Evolutionary conservation across 805 yeast species (phyloP).

Genomic region (Kluyveromyces dobzhanskii): DNA sequence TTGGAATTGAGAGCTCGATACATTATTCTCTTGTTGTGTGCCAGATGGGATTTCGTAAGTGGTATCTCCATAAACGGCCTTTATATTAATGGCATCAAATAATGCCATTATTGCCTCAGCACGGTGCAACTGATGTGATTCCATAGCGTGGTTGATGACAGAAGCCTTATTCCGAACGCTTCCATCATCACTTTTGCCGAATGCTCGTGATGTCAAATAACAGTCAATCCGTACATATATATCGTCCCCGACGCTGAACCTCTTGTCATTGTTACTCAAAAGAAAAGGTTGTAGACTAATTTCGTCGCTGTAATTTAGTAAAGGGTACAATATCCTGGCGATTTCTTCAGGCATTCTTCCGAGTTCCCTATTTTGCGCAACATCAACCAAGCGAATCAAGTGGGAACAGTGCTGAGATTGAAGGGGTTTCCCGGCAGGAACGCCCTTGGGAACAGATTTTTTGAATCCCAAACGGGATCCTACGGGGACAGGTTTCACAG

Average conservation of each 20-base stretch:
- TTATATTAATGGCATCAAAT: constrained; percentile 41
- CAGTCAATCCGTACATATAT: constrained; percentile 65
- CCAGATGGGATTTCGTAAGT: constrained; percentile 25
- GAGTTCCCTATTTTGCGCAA: constrained; percentile 42
- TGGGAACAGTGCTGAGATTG: constrained; percentile 1
- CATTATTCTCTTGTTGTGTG: constrained; percentile 7
- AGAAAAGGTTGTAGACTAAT: constrained; percentile 50
- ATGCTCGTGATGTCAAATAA: constrained; percentile 36
- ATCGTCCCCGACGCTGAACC: constrained; percentile 67
- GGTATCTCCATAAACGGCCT: constrained; percentile 11
- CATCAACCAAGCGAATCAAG: constrained; percentile 27
- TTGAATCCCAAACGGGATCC: constrained; percentile 15
- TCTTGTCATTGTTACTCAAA: constrained; percentile 39
- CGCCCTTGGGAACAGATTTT: neutral
- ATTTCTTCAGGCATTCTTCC: constrained; percentile 69
- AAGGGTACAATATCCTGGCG: constrained; percentile 56
- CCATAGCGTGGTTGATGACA: constrained; percentile 19
- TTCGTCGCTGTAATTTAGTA: constrained; percentile 46
- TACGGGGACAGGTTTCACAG: constrained; percentile 29
- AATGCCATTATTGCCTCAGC: constrained; percentile 48
- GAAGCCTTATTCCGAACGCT: constrained; percentile 35
- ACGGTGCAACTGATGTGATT: constrained; percentile 41
- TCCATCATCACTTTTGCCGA: constrained; percentile 16
- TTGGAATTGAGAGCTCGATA: constrained; percentile 15
- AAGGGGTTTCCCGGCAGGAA: neutral